These are phyloP conservation scores for Metarhizium guizhouense DNA, from an alignment of 2,329 filamentous ascomycete genomes.

Conservation along the genomic window DNA sequence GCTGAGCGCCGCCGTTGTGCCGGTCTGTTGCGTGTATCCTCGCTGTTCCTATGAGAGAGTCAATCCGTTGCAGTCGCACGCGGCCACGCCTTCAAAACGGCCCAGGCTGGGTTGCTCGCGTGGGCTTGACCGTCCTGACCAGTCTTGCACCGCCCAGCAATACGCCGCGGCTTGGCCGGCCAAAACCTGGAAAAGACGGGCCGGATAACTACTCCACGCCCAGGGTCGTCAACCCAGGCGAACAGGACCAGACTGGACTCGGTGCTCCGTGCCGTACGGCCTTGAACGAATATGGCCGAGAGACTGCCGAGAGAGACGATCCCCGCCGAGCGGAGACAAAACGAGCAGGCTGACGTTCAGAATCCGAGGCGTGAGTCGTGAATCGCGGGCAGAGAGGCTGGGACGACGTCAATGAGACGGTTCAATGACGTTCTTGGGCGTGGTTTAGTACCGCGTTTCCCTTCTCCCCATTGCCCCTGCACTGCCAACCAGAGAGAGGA, in stretches of 20 bases:
- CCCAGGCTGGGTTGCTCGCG: too few species aligned
- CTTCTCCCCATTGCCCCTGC: too few species aligned
- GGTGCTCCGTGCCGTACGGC: not conserved
- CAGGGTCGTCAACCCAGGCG: not conserved
- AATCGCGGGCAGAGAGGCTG: not conserved
- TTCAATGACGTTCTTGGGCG: not conserved
- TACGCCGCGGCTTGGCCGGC: not conserved
- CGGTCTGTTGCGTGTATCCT: not conserved
- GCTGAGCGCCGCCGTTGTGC: not conserved
- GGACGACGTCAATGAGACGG: not conserved
- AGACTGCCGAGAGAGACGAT: slow-evolving; percentile 7
- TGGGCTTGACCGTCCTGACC: too few species aligned
- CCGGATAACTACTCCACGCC: not conserved
- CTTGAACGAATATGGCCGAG: slow-evolving; percentile 7
- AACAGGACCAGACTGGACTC: not conserved
- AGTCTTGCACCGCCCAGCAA: too few species aligned
- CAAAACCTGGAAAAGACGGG: not conserved
- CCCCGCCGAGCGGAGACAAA: slow-evolving; percentile 1
- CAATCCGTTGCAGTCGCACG: too few species aligned
- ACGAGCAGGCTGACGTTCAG: not conserved
- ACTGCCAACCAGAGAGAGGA: too few species aligned
- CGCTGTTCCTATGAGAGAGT: too few species aligned
- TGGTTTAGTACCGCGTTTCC: too few species aligned
- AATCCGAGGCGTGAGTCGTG: not conserved
- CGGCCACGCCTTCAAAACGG: too few species aligned